A percentile compares a stretch with the other conserved stretches of the same genome.
These are phyloP conservation scores for Cladosporium sp. DNA, from an alignment of 2,329 filamentous ascomycete species.

Conservation along the genomic window DNA sequence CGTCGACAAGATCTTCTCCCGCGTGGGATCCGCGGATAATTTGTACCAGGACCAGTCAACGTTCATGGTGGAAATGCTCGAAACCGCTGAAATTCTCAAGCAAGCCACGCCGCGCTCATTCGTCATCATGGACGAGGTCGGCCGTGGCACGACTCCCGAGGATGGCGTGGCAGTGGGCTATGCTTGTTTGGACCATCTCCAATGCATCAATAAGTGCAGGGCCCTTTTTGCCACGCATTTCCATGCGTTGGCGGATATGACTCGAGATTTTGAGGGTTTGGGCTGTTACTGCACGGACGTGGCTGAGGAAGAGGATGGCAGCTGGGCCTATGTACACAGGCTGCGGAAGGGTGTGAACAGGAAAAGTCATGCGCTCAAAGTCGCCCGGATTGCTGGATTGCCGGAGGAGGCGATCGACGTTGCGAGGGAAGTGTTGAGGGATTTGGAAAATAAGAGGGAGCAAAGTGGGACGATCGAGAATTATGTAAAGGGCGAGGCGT, in stretches of 20 bases:
- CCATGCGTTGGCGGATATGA: conserved; percentile 76
- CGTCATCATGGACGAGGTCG: conserved; percentile 97
- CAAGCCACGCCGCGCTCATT: conserved; percentile 79
- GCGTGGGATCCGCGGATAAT: conserved; percentile 83
- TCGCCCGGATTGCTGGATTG: conserved; percentile 77
- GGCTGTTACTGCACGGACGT: conserved; percentile 87
- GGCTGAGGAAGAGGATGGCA: conserved; percentile 58
- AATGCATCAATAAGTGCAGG: conserved; percentile 69
- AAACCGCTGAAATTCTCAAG: conserved; percentile 85
- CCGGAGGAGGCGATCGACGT: conserved; percentile 66
- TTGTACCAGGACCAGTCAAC: conserved; percentile 93
- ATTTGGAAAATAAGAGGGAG: conserved; percentile 13
- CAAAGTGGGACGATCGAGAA: neutral
- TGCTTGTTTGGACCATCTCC: conserved; percentile 79
- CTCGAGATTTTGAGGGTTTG: conserved; percentile 53
- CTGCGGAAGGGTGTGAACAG: conserved; percentile 77
- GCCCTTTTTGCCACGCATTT: conserved; percentile 95
- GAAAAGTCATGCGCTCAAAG: conserved; percentile 86
- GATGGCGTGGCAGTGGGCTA: conserved; percentile 88
- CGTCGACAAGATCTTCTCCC: conserved; percentile 93
- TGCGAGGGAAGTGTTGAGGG: conserved; percentile 56
- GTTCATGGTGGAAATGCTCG: conserved; percentile 99
- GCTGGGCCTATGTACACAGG: conserved; percentile 82
- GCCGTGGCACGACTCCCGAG: conserved; percentile 86
- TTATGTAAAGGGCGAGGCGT: too few relatives aligned